Evolutionary conservation across 768 basidiomycete species (phyloP).

Genomic region (Thelephora aurantiotincta): DNA sequence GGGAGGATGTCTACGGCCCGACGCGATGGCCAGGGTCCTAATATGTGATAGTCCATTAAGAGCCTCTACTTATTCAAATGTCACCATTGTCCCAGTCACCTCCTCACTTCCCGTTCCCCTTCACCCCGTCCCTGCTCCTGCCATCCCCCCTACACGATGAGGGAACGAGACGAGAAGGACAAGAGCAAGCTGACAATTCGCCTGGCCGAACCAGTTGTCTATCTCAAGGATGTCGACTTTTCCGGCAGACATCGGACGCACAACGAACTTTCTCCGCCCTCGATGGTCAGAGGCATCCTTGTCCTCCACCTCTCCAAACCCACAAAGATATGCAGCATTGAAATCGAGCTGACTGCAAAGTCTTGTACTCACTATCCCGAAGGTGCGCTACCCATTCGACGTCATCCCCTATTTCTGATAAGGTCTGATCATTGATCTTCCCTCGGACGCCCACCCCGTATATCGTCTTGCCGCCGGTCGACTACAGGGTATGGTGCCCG

Average conservation of each 20-base stretch:
- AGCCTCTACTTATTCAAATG: too few species aligned
- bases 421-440: too few species aligned
- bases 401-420: too few species aligned
- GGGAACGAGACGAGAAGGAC: constrained; percentile 11
- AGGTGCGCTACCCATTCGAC: too few species aligned
- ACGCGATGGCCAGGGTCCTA: too few species aligned
- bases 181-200: constrained; percentile 29
- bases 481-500: constrained; percentile 47
- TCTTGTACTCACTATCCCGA: constrained; percentile 72
- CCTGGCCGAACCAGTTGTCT: constrained; percentile 43
- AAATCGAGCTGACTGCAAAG: constrained; percentile 63
- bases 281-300: constrained; percentile 52
- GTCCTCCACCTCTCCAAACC: constrained; percentile 58
- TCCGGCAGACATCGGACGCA: constrained; percentile 17
- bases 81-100: too few species aligned
- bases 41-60: too few species aligned
- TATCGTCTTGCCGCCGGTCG: neutral
- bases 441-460: constrained; percentile 9
- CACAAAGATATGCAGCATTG: constrained; percentile 76
- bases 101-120: too few species aligned
- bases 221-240: constrained; percentile 28
- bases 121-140: too few species aligned
- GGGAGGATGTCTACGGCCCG: too few species aligned
- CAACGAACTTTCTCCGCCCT: constrained; percentile 27
- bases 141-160: too few species aligned